Evolutionary conservation across 1,139 yeast genomes (phyloP).

Genomic region (Debaryomyces fabryi): DNA sequence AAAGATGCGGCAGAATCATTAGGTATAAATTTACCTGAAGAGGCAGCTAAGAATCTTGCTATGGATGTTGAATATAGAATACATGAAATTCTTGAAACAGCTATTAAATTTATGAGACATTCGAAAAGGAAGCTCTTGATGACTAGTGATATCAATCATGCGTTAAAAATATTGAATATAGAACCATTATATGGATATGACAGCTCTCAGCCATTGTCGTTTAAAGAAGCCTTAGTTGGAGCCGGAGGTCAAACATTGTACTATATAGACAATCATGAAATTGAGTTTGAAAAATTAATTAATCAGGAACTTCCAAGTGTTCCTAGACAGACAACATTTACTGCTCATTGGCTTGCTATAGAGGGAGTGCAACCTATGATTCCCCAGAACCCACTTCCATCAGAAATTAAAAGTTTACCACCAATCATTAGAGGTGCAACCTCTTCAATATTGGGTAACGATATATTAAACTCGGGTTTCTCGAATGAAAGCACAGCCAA

Average conservation of each 20-base stretch:
- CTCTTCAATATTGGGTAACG: conserved; percentile 46
- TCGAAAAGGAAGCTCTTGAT: conserved; percentile 81
- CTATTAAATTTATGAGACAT: conserved; percentile 94
- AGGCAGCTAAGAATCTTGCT: conserved; percentile 90
- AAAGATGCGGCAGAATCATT: conserved; percentile 93
- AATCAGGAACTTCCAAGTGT: conserved; percentile 95
- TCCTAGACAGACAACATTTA: conserved; percentile 87
- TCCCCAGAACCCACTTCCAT: conserved; percentile 91
- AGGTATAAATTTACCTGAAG: conserved; percentile 86
- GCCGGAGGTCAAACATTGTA: conserved; percentile 90
- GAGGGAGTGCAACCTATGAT: conserved; percentile 99
- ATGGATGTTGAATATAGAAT: conserved; percentile 99
- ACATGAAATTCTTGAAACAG: conserved; percentile 93
- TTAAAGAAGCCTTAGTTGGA: conserved; percentile 83
- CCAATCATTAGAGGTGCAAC: conserved; percentile 76
- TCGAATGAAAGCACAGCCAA: conserved; percentile 20
- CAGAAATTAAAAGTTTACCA: conserved; percentile 67
- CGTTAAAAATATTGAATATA: conserved; percentile 81
- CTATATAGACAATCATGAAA: conserved; percentile 87
- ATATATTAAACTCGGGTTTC: conserved; percentile 34
- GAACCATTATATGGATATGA: conserved; percentile 86
- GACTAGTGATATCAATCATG: conserved; percentile 79
- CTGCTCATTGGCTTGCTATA: conserved; percentile 98
- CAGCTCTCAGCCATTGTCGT: conserved; percentile 60
- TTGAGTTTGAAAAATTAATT: conserved; percentile 90